phyloP scores from a whole-genome alignment of 768 basidiomycete species.

The Trametes villosa region DNA sequence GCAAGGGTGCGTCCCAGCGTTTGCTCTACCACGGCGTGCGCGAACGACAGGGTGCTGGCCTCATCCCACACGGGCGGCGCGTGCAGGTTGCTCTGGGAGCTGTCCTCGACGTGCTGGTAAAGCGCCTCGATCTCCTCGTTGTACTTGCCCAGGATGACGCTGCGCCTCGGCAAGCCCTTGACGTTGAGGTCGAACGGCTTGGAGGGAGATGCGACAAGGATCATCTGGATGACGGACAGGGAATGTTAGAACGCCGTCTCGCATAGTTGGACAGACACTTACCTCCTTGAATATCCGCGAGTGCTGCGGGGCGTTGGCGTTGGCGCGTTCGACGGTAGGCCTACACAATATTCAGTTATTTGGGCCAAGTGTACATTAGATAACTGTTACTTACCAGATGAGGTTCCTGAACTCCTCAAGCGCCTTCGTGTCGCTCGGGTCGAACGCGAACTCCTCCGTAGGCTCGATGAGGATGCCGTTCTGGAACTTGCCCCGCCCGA shows the following conservation, averaged over 20 bases:
- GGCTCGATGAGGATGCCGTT: conserved; percentile 47
- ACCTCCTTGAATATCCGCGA: conserved; percentile 40
- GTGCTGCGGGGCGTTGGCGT: conserved; percentile 43
- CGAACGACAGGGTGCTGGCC: conserved; percentile 13
- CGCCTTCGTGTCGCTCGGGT: conserved; percentile 33
- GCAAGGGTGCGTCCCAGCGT: conserved; percentile 16
- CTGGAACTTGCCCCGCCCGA: conserved; percentile 45
- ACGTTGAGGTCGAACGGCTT: conserved; percentile 18
- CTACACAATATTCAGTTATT: conserved; percentile 19
- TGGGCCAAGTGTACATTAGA: neutral
- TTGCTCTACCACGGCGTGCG: conserved; percentile 21
- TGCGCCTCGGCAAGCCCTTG: conserved; percentile 35
- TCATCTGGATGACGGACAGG: conserved; percentile 11
- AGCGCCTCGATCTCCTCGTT: conserved; percentile 26
- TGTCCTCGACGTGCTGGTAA: conserved; percentile 24
- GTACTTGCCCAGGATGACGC: conserved; percentile 26
- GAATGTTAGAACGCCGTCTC: neutral
- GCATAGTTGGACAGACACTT: neutral
- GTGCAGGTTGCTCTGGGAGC: conserved; percentile 22
- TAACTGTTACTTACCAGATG: conserved; percentile 37
- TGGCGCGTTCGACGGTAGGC: conserved; percentile 42
- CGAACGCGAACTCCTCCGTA: conserved; percentile 30
- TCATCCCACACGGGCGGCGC: conserved; percentile 22
- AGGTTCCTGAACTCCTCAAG: conserved; percentile 38
- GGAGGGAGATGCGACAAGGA: conserved; percentile 13